Conservation (phyloP, 768 basidiomycete genomes). For the Flagelloscypha sp. region DNA sequence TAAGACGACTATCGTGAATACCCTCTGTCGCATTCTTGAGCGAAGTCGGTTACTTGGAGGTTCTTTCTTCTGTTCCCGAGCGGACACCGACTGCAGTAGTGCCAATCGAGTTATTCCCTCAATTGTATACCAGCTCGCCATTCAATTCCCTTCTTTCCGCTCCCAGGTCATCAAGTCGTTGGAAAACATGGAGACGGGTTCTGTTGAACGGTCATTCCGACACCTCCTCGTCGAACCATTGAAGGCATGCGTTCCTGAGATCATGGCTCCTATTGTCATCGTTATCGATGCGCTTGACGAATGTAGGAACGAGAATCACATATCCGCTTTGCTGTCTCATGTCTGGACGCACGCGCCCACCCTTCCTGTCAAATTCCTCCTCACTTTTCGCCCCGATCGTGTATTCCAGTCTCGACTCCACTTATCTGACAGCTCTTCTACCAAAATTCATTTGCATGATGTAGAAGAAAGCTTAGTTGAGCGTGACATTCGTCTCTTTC, state of each 20-base stretch:
- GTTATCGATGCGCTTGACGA: slow-evolving; percentile 18
- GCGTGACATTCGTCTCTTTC: no score
- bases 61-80: slow-evolving; percentile 17
- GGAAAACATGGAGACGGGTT: slow-evolving; percentile 12
- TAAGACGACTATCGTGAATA: slow-evolving; percentile 15
- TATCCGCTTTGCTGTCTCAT: no score
- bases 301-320: no score
- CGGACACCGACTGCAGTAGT: slow-evolving; percentile 8
- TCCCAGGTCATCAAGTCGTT: slow-evolving; percentile 4
- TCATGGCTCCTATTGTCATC: slow-evolving; percentile 6
- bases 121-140: slow-evolving; percentile 12
- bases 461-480: no score
- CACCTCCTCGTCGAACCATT: slow-evolving; percentile 14
- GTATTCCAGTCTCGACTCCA: no score
- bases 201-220: no score
- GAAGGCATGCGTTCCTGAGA: slow-evolving; percentile 1
- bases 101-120: slow-evolving; percentile 12
- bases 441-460: no score
- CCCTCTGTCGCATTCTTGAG: slow-evolving; percentile 4
- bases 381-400: no score
- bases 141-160: slow-evolving; percentile 7
- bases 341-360: no score
- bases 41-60: slow-evolving; percentile 11
- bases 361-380: no score
- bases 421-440: no score